Evolutionary conservation across 139 green algal species (phyloP).

Genomic region (Mesostigma viride): DNA sequence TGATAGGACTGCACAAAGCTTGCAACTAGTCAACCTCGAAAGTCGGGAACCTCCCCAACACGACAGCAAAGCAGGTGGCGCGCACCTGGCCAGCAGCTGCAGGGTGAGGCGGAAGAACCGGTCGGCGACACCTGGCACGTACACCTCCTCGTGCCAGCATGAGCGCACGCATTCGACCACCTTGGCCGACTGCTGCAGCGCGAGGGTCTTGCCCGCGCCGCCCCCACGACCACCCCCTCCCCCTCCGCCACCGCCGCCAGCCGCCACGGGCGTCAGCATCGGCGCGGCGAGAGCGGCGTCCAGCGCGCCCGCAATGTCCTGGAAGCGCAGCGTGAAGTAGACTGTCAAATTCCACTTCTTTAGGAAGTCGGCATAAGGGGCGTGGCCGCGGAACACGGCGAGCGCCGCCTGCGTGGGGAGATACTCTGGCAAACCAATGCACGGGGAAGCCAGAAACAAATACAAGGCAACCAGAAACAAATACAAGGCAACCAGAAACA

Average conservation of each 20-base stretch:
- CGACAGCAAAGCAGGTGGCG: no score
- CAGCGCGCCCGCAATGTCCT: conserved; percentile 47
- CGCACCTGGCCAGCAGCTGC: conserved; percentile 66
- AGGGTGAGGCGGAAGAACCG: conserved; percentile 63
- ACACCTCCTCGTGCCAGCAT: conserved; percentile 43
- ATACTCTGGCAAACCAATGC: no score
- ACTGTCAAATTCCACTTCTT: conserved; percentile 79
- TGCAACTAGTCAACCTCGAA: no score
- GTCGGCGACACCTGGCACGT: conserved; percentile 61
- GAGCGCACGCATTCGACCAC: conserved; percentile 36
- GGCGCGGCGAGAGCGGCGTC: conserved; percentile 31
- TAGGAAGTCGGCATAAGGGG: conserved; percentile 46
- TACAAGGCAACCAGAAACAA: no score
- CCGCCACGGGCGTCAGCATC: no score
- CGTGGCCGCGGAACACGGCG: conserved; percentile 44
- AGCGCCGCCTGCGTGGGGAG: conserved; percentile 34
- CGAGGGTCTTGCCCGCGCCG: neutral
- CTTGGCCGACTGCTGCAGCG: conserved; percentile 28
- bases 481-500: no score
- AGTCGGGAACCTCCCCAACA: no score
- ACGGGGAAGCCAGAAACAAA: no score
- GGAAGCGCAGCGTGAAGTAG: conserved; percentile 64
- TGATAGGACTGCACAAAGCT: no score
- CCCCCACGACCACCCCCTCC: no score
- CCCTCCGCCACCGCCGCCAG: neutral